Evolutionary conservation across 306 rosid species (phyloP).

Genomic region (Fagus sylvatica): DNA sequence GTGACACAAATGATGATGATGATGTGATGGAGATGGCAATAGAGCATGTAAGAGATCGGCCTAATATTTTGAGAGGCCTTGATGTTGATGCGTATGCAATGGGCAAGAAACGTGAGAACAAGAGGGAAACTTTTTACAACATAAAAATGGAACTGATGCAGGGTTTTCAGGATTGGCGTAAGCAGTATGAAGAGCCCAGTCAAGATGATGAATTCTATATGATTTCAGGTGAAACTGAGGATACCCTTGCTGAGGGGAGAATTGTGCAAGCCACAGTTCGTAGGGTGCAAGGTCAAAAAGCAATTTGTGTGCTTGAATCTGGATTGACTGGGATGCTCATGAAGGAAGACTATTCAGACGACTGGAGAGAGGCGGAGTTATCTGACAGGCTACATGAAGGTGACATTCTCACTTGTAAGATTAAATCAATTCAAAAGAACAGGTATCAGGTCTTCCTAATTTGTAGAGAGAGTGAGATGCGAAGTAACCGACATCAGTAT

Average conservation of each 20-base stretch:
- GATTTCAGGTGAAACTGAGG: conserved; percentile 96
- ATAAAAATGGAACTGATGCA: conserved; percentile 87
- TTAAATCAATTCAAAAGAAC: conserved; percentile 92
- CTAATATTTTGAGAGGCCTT: conserved; percentile 71
- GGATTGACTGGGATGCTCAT: conserved; percentile 95
- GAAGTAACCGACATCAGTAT: conserved; percentile 65
- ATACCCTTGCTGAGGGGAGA: conserved; percentile 90
- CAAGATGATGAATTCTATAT: conserved; percentile 93
- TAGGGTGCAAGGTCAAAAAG: conserved; percentile 78
- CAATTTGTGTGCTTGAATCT: conserved; percentile 89
- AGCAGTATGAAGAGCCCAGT: conserved; percentile 91
- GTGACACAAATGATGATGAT: conserved; percentile 81
- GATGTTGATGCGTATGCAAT: conserved; percentile 76
- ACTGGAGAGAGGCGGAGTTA: conserved; percentile 81
- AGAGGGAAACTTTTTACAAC: conserved; percentile 73
- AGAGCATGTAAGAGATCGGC: conserved; percentile 90
- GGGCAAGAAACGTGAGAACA: conserved; percentile 55
- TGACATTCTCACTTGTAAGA: conserved; percentile 92
- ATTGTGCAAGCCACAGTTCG: conserved; percentile 89
- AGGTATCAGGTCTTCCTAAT: conserved; percentile 92
- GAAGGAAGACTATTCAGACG: conserved; percentile 95
- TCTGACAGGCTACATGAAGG: conserved; percentile 83
- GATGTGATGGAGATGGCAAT: conserved; percentile 97
- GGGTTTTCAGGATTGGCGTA: conserved; percentile 98
- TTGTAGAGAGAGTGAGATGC: conserved; percentile 90